Evolutionary conservation across 257 asterid species (phyloP).

Genomic region (Coffea canephora): DNA sequence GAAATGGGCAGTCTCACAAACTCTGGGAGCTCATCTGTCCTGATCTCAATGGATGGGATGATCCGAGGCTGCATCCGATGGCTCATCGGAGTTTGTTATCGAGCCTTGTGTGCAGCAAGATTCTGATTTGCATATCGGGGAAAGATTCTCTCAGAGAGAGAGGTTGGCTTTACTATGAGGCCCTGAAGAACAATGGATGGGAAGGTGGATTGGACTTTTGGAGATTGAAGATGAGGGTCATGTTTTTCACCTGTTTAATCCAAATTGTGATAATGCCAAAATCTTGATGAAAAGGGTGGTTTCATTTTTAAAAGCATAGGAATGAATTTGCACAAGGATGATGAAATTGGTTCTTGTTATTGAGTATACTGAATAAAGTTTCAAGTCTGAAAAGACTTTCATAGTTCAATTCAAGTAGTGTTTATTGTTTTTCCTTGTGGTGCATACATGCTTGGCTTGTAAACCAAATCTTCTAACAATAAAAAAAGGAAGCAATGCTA

Average conservation of each 20-base stretch:
- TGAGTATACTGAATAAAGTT: no score
- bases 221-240: slow-evolving; percentile 62
- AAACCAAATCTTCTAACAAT: no score
- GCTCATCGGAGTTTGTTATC: slow-evolving; percentile 48
- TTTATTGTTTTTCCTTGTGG: no score
- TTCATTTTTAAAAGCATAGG: slow-evolving; percentile 23
- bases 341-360: no score
- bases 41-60: slow-evolving; percentile 32
- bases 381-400: no score
- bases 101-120: slow-evolving; percentile 51
- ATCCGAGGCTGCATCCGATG: slow-evolving; percentile 67
- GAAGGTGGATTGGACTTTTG: slow-evolving; percentile 49
- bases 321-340: no score
- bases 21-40: slow-evolving; percentile 41
- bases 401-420: no score
- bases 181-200: slow-evolving; percentile 70
- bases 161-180: slow-evolving; percentile 46
- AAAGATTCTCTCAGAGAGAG: slow-evolving; percentile 50
- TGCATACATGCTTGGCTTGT: no score
- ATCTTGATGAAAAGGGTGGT: slow-evolving; percentile 37
- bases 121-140: slow-evolving; percentile 53
- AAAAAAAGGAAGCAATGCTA: no score
- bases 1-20: slow-evolving; percentile 27
- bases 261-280: slow-evolving; percentile 40
- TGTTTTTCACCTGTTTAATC: slow-evolving; percentile 48